Base-by-base conservation (phyloP, 2,329 filamentous ascomycete species). In the Lizonia empirigonia region DNA sequence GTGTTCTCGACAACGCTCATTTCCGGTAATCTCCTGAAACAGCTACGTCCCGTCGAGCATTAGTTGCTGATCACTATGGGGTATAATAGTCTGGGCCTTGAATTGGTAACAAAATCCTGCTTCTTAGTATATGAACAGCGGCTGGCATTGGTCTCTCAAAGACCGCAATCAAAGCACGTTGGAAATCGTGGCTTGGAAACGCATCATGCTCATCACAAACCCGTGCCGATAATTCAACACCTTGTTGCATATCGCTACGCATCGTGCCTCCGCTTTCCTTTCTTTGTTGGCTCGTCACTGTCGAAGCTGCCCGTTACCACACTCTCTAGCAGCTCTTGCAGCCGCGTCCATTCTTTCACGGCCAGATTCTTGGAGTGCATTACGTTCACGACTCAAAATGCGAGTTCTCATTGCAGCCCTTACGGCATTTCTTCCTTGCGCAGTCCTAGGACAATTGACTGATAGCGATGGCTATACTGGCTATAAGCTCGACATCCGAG, bases 401-500 rank as follows among this genome's bases (percentile, higher is more conserved):
- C 57, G 53, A 19, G 65, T 62, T 29, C 50, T 68, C 35, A 54
- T 66, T 33, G 58, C 65, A 15, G 47, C 64, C 20, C 20, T 70
- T 29, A 59, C 65, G 44, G 50, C 71, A 42, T 53, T 75, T 49
- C 56, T 76, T 40, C 66, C 63, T 44, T 67, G 73, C 49, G 53
- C 68, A 24, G 72, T 62, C 44, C 64, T 65, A 47, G 56, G 65
- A 20, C 69, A 71, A 42, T 57, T 70, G 41, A 49, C 62, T 13
- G 71, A 68, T 37, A 68, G 63, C 41, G 74, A 71, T 51, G 81
- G 82, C 54, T 85, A 85, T 64, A 76, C 80, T 13, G 82, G 81
- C 41, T 85, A 85, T 68, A 74, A 77, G 38, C 78, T 85, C 53
- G 71, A 77, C 24, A 64, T 72, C 18, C 65, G 69, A 29, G 72